A percentile compares a stretch with the other conserved stretches of the same genome.
phyloP scores from a whole-genome alignment of 2,329 filamentous ascomycete genomes.

The Raffaelea arxii region DNA sequence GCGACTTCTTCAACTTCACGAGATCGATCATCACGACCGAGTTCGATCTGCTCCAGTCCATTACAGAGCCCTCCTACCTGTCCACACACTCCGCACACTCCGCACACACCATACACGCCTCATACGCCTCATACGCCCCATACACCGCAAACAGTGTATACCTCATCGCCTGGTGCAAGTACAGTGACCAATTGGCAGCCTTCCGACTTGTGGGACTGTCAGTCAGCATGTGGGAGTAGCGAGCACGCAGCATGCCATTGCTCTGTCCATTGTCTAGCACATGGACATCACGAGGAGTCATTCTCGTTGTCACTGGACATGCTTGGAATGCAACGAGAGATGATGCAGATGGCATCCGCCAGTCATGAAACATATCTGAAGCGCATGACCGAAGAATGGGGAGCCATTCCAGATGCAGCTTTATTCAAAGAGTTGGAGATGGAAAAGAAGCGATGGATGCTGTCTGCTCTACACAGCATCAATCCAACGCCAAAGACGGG shows the following conservation, averaged over 20 bases:
- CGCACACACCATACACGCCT: too few relatives aligned
- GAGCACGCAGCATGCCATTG: too few relatives aligned
- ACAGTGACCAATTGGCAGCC: too few relatives aligned
- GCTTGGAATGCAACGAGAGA: constrained; percentile 38
- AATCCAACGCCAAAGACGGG: constrained; percentile 22
- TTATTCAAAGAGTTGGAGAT: constrained; percentile 40
- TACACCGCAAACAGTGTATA: too few relatives aligned
- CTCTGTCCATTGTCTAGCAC: too few relatives aligned
- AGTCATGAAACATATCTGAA: constrained; percentile 41
- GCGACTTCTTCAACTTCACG: not conserved
- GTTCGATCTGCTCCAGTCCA: not conserved
- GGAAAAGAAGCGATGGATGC: constrained; percentile 25
- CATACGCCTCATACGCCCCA: too few relatives aligned
- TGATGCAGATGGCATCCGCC: constrained; percentile 44
- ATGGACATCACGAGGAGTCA: constrained; percentile 5
- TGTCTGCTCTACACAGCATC: constrained; percentile 34
- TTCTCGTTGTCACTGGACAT: constrained; percentile 21
- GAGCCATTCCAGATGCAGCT: constrained; percentile 37
- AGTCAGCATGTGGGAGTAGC: too few relatives aligned
- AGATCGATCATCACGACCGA: not conserved
- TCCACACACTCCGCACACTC: not conserved
- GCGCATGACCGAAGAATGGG: constrained; percentile 44
- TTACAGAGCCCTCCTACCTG: not conserved
- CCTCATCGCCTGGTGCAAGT: too few relatives aligned
- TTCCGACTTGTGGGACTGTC: constrained; percentile 4